A percentile compares a stretch with the other conserved stretches of the same genome.
Evolutionary conservation across 1,284 basidiomycete species (phyloP).

Genomic region (Ganoderma leucocontextum): DNA sequence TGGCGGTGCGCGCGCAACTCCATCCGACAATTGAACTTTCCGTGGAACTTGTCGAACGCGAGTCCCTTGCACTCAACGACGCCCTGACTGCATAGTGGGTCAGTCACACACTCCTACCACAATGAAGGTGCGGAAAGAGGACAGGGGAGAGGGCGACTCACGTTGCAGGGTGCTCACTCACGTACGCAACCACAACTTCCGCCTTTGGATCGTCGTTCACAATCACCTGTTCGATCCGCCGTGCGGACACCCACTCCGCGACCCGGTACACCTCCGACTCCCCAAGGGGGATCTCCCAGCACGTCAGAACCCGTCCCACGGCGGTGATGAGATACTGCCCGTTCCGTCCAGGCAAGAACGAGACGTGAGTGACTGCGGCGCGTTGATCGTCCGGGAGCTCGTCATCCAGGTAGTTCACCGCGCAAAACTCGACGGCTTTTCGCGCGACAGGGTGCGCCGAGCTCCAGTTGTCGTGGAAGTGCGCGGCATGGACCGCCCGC

Average conservation of each 20-base stretch:
- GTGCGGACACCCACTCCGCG: slow-evolving; percentile 38
- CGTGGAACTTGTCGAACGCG: slow-evolving; percentile 42
- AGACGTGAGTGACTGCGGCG: slow-evolving; percentile 40
- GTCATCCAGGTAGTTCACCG: slow-evolving; percentile 27
- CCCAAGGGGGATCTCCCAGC: slow-evolving; percentile 49
- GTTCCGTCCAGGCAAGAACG: slow-evolving; percentile 44
- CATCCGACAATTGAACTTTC: slow-evolving; percentile 33
- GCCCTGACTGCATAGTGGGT: slow-evolving; percentile 13
- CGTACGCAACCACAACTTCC: slow-evolving; percentile 40
- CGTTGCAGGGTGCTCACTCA: slow-evolving; percentile 30
- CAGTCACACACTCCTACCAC: background rate
- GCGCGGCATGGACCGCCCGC: slow-evolving; percentile 46
- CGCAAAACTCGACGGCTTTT: slow-evolving; percentile 40
- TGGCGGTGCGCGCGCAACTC: slow-evolving; percentile 31
- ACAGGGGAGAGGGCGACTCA: slow-evolving; percentile 20
- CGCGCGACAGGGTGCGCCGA: slow-evolving; percentile 39
- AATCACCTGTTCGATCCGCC: slow-evolving; percentile 39
- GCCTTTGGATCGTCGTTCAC: slow-evolving; percentile 44
- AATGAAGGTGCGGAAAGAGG: background rate
- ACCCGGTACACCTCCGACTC: slow-evolving; percentile 44
- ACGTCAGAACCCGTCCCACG: slow-evolving; percentile 38
- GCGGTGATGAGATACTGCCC: slow-evolving; percentile 45
- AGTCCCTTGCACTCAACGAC: slow-evolving; percentile 33
- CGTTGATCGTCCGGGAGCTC: slow-evolving; percentile 27
- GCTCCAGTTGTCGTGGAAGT: slow-evolving; percentile 49